These are phyloP conservation scores for Moesziomyces globuligerus DNA, from an alignment of 1,284 basidiomycete genomes.

Conservation along the genomic window DNA sequence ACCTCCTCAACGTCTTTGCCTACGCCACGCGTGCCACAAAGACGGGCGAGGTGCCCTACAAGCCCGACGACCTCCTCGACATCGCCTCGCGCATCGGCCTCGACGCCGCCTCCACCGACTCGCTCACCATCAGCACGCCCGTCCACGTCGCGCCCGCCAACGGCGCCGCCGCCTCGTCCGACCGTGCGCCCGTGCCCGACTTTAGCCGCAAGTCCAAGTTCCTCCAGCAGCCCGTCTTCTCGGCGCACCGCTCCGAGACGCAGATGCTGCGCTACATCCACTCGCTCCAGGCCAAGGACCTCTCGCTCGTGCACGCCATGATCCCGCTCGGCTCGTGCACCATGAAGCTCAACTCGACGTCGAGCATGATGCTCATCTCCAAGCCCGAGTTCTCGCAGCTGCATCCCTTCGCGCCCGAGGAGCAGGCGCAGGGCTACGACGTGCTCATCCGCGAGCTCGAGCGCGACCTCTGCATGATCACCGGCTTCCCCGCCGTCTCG, in stretches of 20 bases:
- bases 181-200: conserved; percentile 61
- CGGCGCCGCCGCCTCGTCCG: conserved; percentile 20
- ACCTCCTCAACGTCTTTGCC: conserved; percentile 85
- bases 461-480: conserved; percentile 88
- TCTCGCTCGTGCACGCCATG: conserved; percentile 94
- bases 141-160: conserved; percentile 26
- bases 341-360: conserved; percentile 70
- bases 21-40: conserved; percentile 67
- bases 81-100: conserved; percentile 51
- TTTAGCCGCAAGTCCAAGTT: conserved; percentile 80
- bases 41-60: conserved; percentile 57
- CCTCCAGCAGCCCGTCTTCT: conserved; percentile 87
- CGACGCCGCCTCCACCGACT: conserved; percentile 47
- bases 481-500: conserved; percentile 92
- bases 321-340: conserved; percentile 85
- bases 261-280: conserved; percentile 93
- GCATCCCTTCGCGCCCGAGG: conserved; percentile 90
- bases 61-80: conserved; percentile 52
- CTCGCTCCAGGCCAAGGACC: conserved; percentile 91
- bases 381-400: conserved; percentile 89
- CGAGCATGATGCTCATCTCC: conserved; percentile 94
- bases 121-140: conserved; percentile 46
- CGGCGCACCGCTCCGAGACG: conserved; percentile 92
- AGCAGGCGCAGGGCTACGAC: conserved; percentile 89
- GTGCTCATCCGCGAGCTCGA: conserved; percentile 89